These are phyloP conservation scores for Fusarium musae DNA, from an alignment of 2,329 filamentous ascomycete species.

Conservation along the genomic window DNA sequence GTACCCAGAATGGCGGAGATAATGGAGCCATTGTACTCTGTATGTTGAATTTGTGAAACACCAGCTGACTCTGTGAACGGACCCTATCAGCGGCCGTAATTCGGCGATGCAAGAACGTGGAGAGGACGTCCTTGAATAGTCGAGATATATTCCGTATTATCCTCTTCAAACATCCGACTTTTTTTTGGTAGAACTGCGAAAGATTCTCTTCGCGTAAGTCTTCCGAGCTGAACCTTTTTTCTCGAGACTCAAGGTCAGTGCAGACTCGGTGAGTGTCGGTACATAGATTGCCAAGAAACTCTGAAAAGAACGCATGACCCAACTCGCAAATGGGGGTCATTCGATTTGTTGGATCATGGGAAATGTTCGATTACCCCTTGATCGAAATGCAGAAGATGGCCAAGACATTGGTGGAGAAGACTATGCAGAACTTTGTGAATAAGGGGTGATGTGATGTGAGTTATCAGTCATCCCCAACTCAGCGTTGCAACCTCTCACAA, in stretches of 20 bases:
- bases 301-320: constrained; percentile 14
- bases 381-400: constrained; percentile 5
- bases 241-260: background rate
- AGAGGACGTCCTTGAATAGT: background rate
- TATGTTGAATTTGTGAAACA: constrained; percentile 22
- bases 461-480: background rate
- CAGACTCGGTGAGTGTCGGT: constrained; percentile 5
- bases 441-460: constrained; percentile 4
- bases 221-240: background rate
- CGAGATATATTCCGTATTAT: constrained; percentile 24
- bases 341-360: background rate
- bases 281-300: constrained; percentile 1
- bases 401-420: constrained; percentile 19
- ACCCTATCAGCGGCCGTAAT: constrained; percentile 28
- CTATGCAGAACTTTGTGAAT: constrained; percentile 5
- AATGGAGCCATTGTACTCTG: constrained; percentile 8
- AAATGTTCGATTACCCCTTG: constrained; percentile 1
- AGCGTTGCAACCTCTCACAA: constrained; percentile 2
- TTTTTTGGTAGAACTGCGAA: constrained; percentile 3
- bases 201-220: background rate
- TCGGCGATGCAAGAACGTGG: constrained; percentile 26
- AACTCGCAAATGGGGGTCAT: constrained; percentile 5
- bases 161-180: constrained; percentile 23
- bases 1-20: background rate
- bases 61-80: constrained; percentile 26